Conservation (phyloP, 495 filamentous ascomycete genomes). For the Bryoglossum gracile region DNA sequence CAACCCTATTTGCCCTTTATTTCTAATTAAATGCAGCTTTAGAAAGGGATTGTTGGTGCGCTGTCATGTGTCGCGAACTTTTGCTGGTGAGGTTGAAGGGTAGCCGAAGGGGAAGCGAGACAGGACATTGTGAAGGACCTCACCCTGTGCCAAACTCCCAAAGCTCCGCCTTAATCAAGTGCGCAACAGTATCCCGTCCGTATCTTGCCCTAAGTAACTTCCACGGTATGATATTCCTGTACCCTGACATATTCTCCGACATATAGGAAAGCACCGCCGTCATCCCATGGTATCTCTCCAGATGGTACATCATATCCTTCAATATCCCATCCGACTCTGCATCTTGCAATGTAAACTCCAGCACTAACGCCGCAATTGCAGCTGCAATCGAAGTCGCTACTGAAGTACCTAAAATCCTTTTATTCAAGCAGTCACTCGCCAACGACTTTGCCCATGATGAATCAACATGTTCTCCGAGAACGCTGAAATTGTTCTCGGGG, state of each 20-base stretch:
- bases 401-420: background rate
- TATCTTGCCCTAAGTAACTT: too few relatives aligned
- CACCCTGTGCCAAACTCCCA: too few relatives aligned
- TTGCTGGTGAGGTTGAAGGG: too few relatives aligned
- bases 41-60: too few relatives aligned
- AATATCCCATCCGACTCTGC: background rate
- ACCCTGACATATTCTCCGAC: background rate
- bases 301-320: background rate
- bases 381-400: conserved; percentile 9
- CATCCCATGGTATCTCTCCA: background rate
- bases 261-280: background rate
- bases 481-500: background rate
- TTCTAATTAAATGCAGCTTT: too few relatives aligned
- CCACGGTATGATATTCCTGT: background rate
- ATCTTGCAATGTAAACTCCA: conserved; percentile 5
- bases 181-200: too few relatives aligned
- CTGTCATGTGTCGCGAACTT: too few relatives aligned
- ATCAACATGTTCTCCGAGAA: conserved; percentile 2
- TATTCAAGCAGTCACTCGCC: background rate
- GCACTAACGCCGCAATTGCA: background rate
- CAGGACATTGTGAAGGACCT: too few relatives aligned
- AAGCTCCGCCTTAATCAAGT: too few relatives aligned
- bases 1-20: too few relatives aligned
- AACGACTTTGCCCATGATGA: background rate
- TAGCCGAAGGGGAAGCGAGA: too few relatives aligned